Evolutionary conservation across 352 stramenopile genomes (phyloP), one percentile per base, ranked within the genome.

Genomic region (Pythium graminicola): DNA sequence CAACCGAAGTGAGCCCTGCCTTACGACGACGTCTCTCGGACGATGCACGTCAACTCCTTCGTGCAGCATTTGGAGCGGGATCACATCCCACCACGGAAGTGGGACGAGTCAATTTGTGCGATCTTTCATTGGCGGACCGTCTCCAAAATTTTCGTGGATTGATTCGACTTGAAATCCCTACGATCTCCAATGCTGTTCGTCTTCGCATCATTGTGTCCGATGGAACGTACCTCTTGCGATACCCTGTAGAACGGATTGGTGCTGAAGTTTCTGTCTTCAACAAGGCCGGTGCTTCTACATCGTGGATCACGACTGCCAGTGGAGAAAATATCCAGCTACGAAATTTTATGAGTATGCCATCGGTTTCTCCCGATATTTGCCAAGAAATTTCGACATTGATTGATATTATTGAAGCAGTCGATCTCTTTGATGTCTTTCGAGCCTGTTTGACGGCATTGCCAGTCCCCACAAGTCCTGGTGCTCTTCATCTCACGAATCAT

Each of bases 1-100:
- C 67, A 36, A 79, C 71, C 1, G 50, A 77, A 65, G 68, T 77
- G 16, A 82, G 63, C 44, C 70, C 70, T 3, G 57, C 67, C 16
- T 28, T 89, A 40, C 63, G 71, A 11, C 64, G 76, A 10, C 65
- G 70, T 17, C 62, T 89, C 17, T 86, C 73, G 28, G 72, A 89
- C 32, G 72, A 84, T 40, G 75, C 73, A 0, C 65, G 77, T n/a
- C 61, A 74, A 49, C 38, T 84, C 1, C 52, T 85, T n/a, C 72
- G 63, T 11, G 64, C 50, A 3, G 74, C 69, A 2, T 58, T 85
- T 9, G 50, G 54, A 33, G 44, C 10, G 4, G 23, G 45, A 11
- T 36, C 24, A 2, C 3, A 24, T 3, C 17, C 3, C 16, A 11
- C 31, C 1, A 20, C 17, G 3, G 33, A 22, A 31, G 40, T 23